Evolutionary conservation across 2,329 filamentous ascomycete genomes (phyloP), one percentile per base, ranked within the genome.

Genomic region (Moelleriella libera): DNA sequence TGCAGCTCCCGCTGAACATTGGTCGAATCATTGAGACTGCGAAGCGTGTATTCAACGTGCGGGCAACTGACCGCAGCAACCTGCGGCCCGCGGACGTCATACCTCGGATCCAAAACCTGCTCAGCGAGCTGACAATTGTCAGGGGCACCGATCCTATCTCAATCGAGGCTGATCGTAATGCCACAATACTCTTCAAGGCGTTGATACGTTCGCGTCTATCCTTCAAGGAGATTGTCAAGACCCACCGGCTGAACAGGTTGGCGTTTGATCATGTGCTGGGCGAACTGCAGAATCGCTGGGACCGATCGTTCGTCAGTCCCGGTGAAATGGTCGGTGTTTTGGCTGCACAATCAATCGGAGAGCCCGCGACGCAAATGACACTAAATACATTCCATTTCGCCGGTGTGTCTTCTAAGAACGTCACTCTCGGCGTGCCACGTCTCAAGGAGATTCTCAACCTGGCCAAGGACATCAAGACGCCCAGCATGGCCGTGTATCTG

Each of bases 301-400:
- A 85, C 37, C 83, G 85, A 58, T 80, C 90, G 44, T 80, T 85
- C 56, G 89, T 95, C 51, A 87, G 82, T 57, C 90, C 92, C 44
- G 92, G 94, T 61, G 94, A 98, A 64, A 98, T 98, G 92, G 92
- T 98, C 48, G 92, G 92, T 69, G 92, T 98, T 28, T 71, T 98
- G 59, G 92, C 92, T 53, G 92, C 94, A 6, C 92, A 98, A 69
- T 98, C 92, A 32, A 98, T 98, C 62, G 92, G 92, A 70, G 92
- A 98, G 67, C 92, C 92, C 41, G 94, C 92, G 28, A 98, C 92
- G 1, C 92, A 98, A 73, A 98, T 98, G 92, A 98, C 92, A 1
- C 71, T 98, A 51, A 98, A 98, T 71, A 98, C 92, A 29, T 98
- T 98, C 84, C 92, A 98, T 75, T 98, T 98, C 66, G 89, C 92